Conservation (phyloP, 164 flowering plant genomes). For the Vitis vinifera region DNA sequence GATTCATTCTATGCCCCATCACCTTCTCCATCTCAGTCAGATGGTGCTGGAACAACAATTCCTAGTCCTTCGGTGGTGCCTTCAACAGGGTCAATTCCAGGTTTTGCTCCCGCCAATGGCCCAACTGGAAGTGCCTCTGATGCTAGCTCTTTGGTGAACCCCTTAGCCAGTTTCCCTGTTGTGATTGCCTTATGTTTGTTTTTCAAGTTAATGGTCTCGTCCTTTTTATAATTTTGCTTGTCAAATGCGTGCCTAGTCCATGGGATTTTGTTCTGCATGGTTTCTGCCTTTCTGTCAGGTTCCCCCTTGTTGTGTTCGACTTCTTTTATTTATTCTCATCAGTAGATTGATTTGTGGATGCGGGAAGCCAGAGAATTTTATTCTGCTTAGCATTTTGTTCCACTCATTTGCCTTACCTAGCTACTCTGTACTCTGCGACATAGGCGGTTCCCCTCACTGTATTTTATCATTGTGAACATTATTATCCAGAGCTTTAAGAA, state of each 20-base stretch:
- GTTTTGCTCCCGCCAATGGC: constrained; percentile 56
- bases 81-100: constrained; percentile 39
- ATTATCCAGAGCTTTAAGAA: background rate
- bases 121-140: constrained; percentile 45
- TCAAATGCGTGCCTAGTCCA: constrained; percentile 10
- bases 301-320: constrained; percentile 24
- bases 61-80: constrained; percentile 45
- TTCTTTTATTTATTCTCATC: background rate
- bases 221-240: constrained; percentile 20
- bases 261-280: constrained; percentile 17
- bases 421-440: background rate
- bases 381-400: background rate
- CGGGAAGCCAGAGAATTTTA: background rate
- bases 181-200: constrained; percentile 27
- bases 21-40: constrained; percentile 55
- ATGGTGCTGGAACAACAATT: constrained; percentile 34
- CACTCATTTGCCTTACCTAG: background rate
- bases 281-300: constrained; percentile 9
- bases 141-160: constrained; percentile 42
- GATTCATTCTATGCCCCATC: constrained; percentile 57
- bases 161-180: constrained; percentile 23
- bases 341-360: background rate
- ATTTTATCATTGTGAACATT: background rate
- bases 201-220: constrained; percentile 24
- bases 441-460: background rate